Base-by-base conservation (phyloP, 306 rosid species). In the Prunus padus region DNA sequence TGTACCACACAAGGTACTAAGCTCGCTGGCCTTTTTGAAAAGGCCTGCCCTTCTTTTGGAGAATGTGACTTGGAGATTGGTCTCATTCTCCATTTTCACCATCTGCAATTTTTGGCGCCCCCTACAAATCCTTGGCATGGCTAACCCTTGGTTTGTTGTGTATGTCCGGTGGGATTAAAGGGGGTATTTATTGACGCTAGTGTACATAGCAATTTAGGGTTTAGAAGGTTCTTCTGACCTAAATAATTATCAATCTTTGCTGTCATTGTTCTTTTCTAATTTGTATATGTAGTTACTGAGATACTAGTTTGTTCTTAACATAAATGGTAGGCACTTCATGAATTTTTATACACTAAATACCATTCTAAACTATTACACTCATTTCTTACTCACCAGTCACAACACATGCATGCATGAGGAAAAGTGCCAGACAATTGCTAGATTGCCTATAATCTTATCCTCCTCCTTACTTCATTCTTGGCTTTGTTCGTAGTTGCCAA, bases 21-120 rank as follows among this genome's bases (percentile, higher is more conserved):
- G 71, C 76, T 89, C 90, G 11, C 84, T 86, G 2, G 90, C 93
- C 37, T 89, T 89, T 78, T 89, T 86, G 60, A 89, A 89, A 3
- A 89, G 75, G 1, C 93, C 87, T 0, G 65, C 61, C 0, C 88
- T 72, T 10, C 93, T 87, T 71, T 89, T 89, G 0, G 93, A 89
- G 81, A 89, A 89, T 0, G 90, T 81, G 11, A 89, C 89, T 22
- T 86, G 87, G 2, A 80, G 81, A 42, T 76, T 81, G 28, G 81
- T 56, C 46, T 86, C 89, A 45, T 81, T 77, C 49, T 59, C 72
- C 74, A 82, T 76, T 71, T 74, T 73, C 56, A 23, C 62, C 76
- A 89, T 84, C 72, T 81, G 80, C 18, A 89, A 79, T 74, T 77
- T 89, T 15, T 82, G 71, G 3, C 90, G 83, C 3, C 93, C 89